Percentiles rank a stretch among this genome's conserved stretches.
These are phyloP conservation scores for Brassica balearica DNA, from an alignment of 441 rosid genomes.

Conservation along the genomic window DNA sequence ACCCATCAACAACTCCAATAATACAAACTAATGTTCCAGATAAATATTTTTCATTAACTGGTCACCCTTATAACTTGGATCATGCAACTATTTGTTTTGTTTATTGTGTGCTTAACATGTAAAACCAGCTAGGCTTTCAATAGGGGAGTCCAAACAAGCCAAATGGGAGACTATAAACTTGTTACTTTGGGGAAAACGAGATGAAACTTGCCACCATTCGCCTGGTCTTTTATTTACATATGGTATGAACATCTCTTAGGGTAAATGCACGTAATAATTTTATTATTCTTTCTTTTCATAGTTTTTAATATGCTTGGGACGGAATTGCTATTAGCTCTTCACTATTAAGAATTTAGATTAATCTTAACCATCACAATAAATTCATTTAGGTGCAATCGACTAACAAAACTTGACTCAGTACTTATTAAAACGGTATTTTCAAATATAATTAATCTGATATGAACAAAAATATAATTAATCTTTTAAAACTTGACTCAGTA, in stretches of 20 bases:
- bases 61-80: not conserved
- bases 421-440: not conserved
- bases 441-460: not conserved
- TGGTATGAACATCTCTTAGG: not conserved
- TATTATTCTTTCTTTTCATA: not conserved
- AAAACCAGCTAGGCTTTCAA: conserved; percentile 4
- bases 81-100: not conserved
- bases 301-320: not conserved
- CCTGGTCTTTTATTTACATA: not conserved
- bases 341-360: not conserved
- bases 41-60: not conserved
- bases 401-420: not conserved
- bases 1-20: not conserved
- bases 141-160: not conserved
- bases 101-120: not conserved
- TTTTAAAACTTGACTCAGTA: not conserved
- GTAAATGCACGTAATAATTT: not conserved
- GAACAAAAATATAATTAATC: no score
- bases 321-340: not conserved
- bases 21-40: not conserved
- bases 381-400: not conserved
- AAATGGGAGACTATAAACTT: not conserved
- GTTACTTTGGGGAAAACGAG: not conserved
- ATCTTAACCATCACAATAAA: not conserved
- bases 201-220: not conserved